Evolutionary conservation across 2,329 filamentous ascomycete genomes (phyloP).

Genomic region (Ceratocystis cubensis): DNA sequence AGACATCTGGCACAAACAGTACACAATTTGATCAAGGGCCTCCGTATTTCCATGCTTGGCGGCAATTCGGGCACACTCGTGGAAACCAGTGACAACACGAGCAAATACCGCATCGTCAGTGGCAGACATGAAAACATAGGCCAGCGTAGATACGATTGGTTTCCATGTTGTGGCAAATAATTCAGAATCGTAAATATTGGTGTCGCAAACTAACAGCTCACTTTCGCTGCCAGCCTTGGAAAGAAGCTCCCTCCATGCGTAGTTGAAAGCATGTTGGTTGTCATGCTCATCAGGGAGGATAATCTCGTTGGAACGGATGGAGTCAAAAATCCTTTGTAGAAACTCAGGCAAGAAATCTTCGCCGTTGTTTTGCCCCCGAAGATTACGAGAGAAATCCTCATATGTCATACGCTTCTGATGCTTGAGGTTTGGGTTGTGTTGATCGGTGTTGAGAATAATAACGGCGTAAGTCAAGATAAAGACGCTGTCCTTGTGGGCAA

Average conservation of each 20-base stretch:
- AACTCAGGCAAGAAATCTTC: constrained; percentile 76
- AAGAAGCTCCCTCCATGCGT: constrained; percentile 90
- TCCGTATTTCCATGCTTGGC: constrained; percentile 71
- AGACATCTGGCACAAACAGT: constrained; percentile 79
- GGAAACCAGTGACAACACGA: constrained; percentile 84
- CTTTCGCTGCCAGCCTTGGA: constrained; percentile 69
- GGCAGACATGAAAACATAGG: constrained; percentile 98
- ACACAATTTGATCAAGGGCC: constrained; percentile 84
- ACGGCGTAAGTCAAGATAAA: constrained; percentile 91
- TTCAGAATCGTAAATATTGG: constrained; percentile 90
- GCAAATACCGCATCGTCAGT: constrained; percentile 93
- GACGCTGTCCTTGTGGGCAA: constrained; percentile 75
- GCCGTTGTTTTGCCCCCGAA: constrained; percentile 79
- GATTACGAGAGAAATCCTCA: constrained; percentile 70
- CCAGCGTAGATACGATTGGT: constrained; percentile 84
- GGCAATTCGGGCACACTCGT: constrained; percentile 89
- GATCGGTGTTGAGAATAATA: constrained; percentile 94
- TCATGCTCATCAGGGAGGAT: constrained; percentile 95
- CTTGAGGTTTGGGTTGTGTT: constrained; percentile 86
- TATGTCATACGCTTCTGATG: constrained; percentile 69
- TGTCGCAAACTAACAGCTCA: constrained; percentile 65
- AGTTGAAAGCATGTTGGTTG: constrained; percentile 91
- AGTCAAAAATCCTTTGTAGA: constrained; percentile 74
- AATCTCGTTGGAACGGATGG: constrained; percentile 86
- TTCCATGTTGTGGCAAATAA: constrained; percentile 97